Evolutionary conservation across 2,329 filamentous ascomycete genomes (phyloP), one percentile per base, ranked within the genome.

Genomic region (Verticillium nubilum): DNA sequence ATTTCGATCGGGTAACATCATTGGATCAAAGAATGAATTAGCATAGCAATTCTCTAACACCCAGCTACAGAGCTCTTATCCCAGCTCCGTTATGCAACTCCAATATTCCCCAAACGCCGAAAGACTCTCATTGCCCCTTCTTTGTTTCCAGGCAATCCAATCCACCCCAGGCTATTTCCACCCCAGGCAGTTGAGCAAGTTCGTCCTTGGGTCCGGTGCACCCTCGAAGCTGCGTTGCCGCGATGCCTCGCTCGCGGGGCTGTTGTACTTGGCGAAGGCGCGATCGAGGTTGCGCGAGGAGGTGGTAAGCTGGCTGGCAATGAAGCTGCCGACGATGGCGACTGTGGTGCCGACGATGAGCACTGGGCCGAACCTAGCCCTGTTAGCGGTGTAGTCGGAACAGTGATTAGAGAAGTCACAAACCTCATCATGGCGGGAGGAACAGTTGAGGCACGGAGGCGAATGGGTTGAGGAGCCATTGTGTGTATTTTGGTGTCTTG

Each of bases 191-290:
- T 75, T 75, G 64, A 72, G 69, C 25, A 73, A 58, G 60, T 69
- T 74, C 57, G 63, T 71, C 54, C 73, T 70, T 27, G 73, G 72
- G 59, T 75, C 73, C 33, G 65, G 60, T 56, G 69, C 61, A 25
- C 69, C 71, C 0, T 70, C 68, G 60, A 75, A 76, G 26, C 71
- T 66, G 33, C 58, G 71, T 57, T 61, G 64, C 27, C 73, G 67
- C 15, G 67, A 68, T 5, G 69, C 70, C 58, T 76, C 73, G 60
- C 74, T 76, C 61, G 73, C 62, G 5, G 72, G 63, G 7, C 69
- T 74, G 65, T 74, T 69, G 68, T 76, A 76, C 59, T 71, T 69
- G 35, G 70, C 59, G 61, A 76, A 76, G 62, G 69, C 73, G 47
- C 69, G 69, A 61, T 76, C 74, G 66, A 76, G 71, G 5, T 67